These are phyloP conservation scores for Kernera saxatilis DNA, from an alignment of 345 rosid genomes.

Conservation along the genomic window DNA sequence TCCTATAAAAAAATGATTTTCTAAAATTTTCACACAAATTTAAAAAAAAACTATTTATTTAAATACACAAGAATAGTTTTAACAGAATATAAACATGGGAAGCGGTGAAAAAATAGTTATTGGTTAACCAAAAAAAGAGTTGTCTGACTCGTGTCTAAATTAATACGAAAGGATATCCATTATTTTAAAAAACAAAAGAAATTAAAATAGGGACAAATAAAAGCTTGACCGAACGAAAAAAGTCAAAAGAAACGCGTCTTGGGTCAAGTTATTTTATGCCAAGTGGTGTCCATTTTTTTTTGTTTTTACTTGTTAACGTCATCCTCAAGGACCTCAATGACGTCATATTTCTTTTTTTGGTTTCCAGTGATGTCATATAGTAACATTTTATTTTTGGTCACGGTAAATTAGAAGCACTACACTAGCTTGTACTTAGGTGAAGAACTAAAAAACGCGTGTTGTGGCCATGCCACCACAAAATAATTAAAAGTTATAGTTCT, in stretches of 20 bases:
- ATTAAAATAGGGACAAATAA: not conserved
- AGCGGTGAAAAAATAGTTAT: not conserved
- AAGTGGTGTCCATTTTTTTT: not conserved
- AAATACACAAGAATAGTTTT: not conserved
- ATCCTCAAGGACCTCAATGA: not conserved
- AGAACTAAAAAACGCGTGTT: not conserved
- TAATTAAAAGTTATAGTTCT: not conserved
- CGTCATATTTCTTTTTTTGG: not conserved
- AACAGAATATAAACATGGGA: not conserved
- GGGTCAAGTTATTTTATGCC: not conserved
- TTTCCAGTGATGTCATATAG: not conserved
- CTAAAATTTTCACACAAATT: too few relatives aligned
- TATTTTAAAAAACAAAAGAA: not conserved
- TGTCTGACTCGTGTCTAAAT: not conserved
- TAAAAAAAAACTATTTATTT: not conserved
- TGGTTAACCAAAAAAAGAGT: not conserved
- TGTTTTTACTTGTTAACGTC: not conserved
- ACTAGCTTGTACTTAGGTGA: not conserved
- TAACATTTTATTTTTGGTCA: not conserved
- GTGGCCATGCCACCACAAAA: not conserved
- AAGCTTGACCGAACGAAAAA: not conserved
- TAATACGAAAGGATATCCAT: too few relatives aligned
- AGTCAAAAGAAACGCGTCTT: constrained; percentile 18
- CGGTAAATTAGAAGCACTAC: not conserved
- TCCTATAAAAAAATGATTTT: too few relatives aligned